Base-by-base conservation (phyloP, 176 grass and related monocot species). In the Elaeis guineensis region DNA sequence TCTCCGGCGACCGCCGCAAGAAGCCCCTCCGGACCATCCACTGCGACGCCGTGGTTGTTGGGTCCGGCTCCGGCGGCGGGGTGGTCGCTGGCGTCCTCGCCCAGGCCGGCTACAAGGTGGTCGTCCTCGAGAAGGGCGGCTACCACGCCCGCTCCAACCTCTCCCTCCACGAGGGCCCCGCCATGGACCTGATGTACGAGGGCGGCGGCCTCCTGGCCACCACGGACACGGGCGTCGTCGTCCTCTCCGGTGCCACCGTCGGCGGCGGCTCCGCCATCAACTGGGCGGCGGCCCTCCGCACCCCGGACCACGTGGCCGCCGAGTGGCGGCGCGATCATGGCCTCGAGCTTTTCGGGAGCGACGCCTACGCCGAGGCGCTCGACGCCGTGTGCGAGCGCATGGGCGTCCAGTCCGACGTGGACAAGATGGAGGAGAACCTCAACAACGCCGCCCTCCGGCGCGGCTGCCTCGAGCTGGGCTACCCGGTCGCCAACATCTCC, bases 241-340 rank as follows among this genome's bases (percentile, higher is more conserved):
- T 72, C 57, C 58, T 72, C 17, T 58, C 69, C 3, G 69, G 69
- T 11, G 53, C 69, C 49, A 72, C 49, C 2, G 58, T 72, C 2
- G 69, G 69, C 9, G 69, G 69, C 14, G 69, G 69, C 5, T 72
- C 69, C 20, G 25, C 69, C 14, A 16, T 72, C 17, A 72, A 72
- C 49, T 72, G 69, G 69, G 61, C 69, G 58, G 69, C 69, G n/a
- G 52, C 58, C 69, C 24, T 72, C 21, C 69, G 69, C 18, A 72
- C 69, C 11, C 69, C 69, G 69, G 57, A 35, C 16, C 69, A 72
- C 58, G 69, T 72, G 19, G 50, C 49, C 18, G 20, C 48, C 9
- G 69, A 72, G 69, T 72, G 69, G 69, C 50, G 69, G 56, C 56
- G 59, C n/a, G 6, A 51, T 3, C 58, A 53, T 23, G 58, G 69